Evolutionary conservation across 2,329 filamentous ascomycete species (phyloP).

Genomic region (Penicillium sp.): DNA sequence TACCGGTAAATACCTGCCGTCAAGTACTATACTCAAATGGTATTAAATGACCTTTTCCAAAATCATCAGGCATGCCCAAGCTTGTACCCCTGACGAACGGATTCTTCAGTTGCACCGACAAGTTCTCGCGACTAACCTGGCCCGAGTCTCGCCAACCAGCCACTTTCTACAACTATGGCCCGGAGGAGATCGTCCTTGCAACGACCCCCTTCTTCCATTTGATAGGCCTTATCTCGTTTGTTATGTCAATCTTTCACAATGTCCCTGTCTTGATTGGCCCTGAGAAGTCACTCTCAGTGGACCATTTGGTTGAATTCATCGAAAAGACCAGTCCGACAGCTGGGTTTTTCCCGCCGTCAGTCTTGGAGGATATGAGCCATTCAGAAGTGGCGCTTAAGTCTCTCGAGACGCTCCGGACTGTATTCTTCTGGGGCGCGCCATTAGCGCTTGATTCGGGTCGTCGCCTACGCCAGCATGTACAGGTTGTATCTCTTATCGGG

Average conservation of each 20-base stretch:
- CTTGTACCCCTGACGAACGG: constrained; percentile 39
- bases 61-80: constrained; percentile 37
- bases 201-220: constrained; percentile 38
- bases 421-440: constrained; percentile 32
- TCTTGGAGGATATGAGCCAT: constrained; percentile 36
- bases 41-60: constrained; percentile 35
- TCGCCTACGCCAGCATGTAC: constrained; percentile 23
- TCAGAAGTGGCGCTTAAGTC: constrained; percentile 25
- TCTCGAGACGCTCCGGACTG: constrained; percentile 17
- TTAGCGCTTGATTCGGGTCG: constrained; percentile 28
- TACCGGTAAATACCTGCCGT: constrained; percentile 36
- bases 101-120: constrained; percentile 29
- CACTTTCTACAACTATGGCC: constrained; percentile 18
- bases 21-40: background rate
- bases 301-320: constrained; percentile 30
- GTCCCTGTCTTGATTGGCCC: constrained; percentile 31
- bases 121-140: constrained; percentile 12
- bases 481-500: constrained; percentile 27
- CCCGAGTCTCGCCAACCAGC: constrained; percentile 26
- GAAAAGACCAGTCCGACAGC: constrained; percentile 25
- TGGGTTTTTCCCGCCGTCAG: constrained; percentile 33
- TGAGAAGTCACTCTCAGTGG: constrained; percentile 36
- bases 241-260: constrained; percentile 28
- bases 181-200: constrained; percentile 24
- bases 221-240: constrained; percentile 32